These are phyloP conservation scores for Jasminum sambac DNA, from an alignment of 257 asterid species.

Conservation along the genomic window DNA sequence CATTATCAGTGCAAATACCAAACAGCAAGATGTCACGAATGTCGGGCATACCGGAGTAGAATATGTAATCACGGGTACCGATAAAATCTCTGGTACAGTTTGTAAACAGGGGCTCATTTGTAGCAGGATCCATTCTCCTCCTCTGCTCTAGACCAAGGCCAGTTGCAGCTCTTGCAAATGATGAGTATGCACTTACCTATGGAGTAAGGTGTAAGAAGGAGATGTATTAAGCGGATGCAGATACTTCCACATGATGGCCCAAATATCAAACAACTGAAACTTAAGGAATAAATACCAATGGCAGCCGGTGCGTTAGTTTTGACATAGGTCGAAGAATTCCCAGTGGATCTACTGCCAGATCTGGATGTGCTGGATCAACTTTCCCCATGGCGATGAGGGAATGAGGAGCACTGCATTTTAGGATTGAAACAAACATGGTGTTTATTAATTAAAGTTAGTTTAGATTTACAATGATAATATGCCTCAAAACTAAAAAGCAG, in stretches of 20 bases:
- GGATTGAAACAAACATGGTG: background rate
- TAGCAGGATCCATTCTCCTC: slow-evolving; percentile 79
- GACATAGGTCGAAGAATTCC: slow-evolving; percentile 72
- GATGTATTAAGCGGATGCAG: background rate
- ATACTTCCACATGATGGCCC: background rate
- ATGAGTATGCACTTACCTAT: slow-evolving; percentile 96
- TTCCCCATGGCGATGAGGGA: slow-evolving; percentile 93
- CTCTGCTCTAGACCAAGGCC: slow-evolving; percentile 79
- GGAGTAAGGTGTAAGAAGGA: slow-evolving; percentile 21
- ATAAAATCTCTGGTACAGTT: slow-evolving; percentile 91
- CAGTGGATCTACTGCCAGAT: slow-evolving; percentile 77
- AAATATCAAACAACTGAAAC: background rate
- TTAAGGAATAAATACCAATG: slow-evolving; percentile 55
- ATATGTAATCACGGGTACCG: slow-evolving; percentile 94
- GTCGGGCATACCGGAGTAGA: slow-evolving; percentile 68
- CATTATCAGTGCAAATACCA: background rate
- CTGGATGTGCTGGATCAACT: slow-evolving; percentile 86
- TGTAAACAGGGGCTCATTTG: slow-evolving; percentile 87
- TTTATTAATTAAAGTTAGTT: background rate
- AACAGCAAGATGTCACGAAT: background rate
- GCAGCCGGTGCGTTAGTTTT: slow-evolving; percentile 78
- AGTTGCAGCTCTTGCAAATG: slow-evolving; percentile 75
- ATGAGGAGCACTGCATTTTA: slow-evolving; percentile 80
- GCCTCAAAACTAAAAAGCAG: background rate
- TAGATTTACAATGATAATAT: background rate